Percentiles rank a stretch among this genome's conserved stretches.
Evolutionary conservation across 2,329 filamentous ascomycete genomes (phyloP).

Genomic region (Colletotrichum lentis): DNA sequence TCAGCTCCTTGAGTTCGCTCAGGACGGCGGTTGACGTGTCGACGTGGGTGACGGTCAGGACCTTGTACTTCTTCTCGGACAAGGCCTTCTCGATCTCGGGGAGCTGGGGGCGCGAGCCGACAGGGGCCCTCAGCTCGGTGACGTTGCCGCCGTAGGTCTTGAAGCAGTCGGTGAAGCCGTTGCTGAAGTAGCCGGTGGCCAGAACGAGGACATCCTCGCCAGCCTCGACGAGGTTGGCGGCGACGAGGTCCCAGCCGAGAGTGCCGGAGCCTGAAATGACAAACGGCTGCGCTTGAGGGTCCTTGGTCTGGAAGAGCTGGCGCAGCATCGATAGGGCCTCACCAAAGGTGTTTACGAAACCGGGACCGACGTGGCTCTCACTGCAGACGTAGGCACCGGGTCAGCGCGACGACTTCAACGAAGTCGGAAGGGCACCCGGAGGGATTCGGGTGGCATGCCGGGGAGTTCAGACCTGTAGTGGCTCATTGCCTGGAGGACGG

Average conservation of each 20-base stretch:
- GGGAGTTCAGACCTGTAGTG: conserved; percentile 76
- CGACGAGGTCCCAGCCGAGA: conserved; percentile 94
- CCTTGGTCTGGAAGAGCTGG: conserved; percentile 91
- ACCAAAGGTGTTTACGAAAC: conserved; percentile 89
- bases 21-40: conserved; percentile 97
- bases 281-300: conserved; percentile 85
- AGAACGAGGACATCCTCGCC: conserved; percentile 92
- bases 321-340: conserved; percentile 88
- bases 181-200: conserved; percentile 96
- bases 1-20: conserved; percentile 85
- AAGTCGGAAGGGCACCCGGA: conserved; percentile 14
- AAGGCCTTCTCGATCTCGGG: conserved; percentile 88
- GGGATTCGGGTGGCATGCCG: not conserved
- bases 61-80: conserved; percentile 90
- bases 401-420: conserved; percentile 33
- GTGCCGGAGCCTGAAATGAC: conserved; percentile 94
- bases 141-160: conserved; percentile 89
- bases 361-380: conserved; percentile 90
- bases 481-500: conserved; percentile 91
- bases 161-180: conserved; percentile 92
- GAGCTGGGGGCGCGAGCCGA: conserved; percentile 87
- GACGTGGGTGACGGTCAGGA: conserved; percentile 94
- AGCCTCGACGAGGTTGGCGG: conserved; percentile 89
- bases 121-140: conserved; percentile 87
- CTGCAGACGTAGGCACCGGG: conserved; percentile 54